These are phyloP conservation scores for Phlebiopsis gigantea DNA, from an alignment of 768 basidiomycete species.

Conservation along the genomic window DNA sequence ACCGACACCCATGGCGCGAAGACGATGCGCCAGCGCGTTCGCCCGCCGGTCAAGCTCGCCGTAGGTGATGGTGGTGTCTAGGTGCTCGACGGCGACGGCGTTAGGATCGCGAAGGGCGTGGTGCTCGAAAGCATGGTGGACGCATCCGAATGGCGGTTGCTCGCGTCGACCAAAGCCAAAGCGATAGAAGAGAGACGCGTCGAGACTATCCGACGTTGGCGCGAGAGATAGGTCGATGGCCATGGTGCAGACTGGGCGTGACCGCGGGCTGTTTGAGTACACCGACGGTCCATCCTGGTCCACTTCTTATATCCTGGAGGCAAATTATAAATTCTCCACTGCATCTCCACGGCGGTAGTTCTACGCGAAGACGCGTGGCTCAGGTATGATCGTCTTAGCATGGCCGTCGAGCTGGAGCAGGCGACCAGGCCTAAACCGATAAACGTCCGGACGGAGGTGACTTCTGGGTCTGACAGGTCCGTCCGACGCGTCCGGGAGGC, in stretches of 20 bases:
- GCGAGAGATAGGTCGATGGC: neutral
- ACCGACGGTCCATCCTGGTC: neutral
- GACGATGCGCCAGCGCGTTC: slow-evolving; percentile 39
- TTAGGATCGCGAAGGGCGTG: slow-evolving; percentile 38
- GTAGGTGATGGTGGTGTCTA: slow-evolving; percentile 43
- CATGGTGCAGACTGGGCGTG: slow-evolving; percentile 13
- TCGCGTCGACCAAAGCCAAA: slow-evolving; percentile 39
- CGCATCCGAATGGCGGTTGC: slow-evolving; percentile 38
- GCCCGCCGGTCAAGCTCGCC: slow-evolving; percentile 43
- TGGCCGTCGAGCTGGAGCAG: slow-evolving; percentile 6
- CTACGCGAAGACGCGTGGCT: neutral
- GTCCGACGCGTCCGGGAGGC: slow-evolving; percentile 14
- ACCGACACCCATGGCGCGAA: slow-evolving; percentile 38
- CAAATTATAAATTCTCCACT: slow-evolving; percentile 11
- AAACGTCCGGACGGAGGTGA: slow-evolving; percentile 14
- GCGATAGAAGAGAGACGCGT: slow-evolving; percentile 38
- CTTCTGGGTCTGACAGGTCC: slow-evolving; percentile 5
- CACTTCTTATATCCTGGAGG: slow-evolving; percentile 10
- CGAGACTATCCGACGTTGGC: slow-evolving; percentile 26
- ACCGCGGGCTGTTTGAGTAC: neutral
- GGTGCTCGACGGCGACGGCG: slow-evolving; percentile 43
- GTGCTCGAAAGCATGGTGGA: slow-evolving; percentile 52
- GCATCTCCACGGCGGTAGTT: slow-evolving; percentile 12
- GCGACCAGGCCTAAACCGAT: slow-evolving; percentile 11
- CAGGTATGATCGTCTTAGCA: neutral